A percentile compares a stretch with the other conserved stretches of the same genome.
phyloP scores from a whole-genome alignment of 2,329 filamentous ascomycete species.

The Simplicillium sp. region DNA sequence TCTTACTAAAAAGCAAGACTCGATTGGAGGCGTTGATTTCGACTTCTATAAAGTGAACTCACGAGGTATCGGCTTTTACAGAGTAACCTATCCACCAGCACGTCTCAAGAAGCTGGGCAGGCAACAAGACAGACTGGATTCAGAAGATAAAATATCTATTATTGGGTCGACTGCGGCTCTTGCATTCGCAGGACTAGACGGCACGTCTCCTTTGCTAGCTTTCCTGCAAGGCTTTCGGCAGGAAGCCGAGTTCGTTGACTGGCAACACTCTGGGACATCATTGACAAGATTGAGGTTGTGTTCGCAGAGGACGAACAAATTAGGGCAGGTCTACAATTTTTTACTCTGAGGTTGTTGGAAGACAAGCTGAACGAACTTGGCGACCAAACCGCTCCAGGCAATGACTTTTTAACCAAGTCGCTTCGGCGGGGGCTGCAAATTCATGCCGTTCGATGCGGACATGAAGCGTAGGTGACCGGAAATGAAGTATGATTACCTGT shows the following conservation, averaged over 20 bases:
- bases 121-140: constrained; percentile 65
- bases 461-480: constrained; percentile 64
- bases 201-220: constrained; percentile 69
- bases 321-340: constrained; percentile 64
- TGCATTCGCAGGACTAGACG: constrained; percentile 76
- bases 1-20: constrained; percentile 67
- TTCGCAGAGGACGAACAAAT: constrained; percentile 70
- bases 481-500: too few species aligned
- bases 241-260: constrained; percentile 80
- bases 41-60: constrained; percentile 92
- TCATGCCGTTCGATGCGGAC: constrained; percentile 65
- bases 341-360: constrained; percentile 66
- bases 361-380: constrained; percentile 70
- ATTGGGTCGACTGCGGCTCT: constrained; percentile 84
- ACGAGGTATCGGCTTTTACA: constrained; percentile 79
- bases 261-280: constrained; percentile 74
- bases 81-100: constrained; percentile 80
- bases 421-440: constrained; percentile 74
- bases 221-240: constrained; percentile 76
- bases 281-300: constrained; percentile 68
- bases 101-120: constrained; percentile 72
- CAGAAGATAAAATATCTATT: constrained; percentile 86
- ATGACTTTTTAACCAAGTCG: constrained; percentile 74
- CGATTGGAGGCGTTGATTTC: constrained; percentile 63
- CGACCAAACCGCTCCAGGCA: constrained; percentile 68